A percentile compares a stretch with the other conserved stretches of the same genome.
phyloP scores from a whole-genome alignment of 176 grass and related monocot genomes.

The Cenchrus americanus region DNA sequence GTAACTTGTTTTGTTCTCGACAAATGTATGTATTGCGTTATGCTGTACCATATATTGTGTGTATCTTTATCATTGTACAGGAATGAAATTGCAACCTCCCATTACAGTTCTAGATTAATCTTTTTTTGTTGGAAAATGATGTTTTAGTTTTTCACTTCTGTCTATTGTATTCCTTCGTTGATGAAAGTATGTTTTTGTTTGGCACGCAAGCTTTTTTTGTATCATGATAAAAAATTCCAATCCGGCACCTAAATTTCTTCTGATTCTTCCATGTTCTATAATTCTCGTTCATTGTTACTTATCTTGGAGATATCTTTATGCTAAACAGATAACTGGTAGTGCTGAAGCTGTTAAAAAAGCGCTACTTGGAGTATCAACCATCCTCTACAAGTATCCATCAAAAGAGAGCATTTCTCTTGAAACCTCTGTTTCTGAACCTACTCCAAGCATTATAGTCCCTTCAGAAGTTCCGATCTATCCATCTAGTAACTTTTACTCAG shows the following conservation, averaged over 20 bases:
- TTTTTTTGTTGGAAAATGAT: not conserved
- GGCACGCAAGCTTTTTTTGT: not conserved
- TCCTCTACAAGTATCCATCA: slow-evolving; percentile 83
- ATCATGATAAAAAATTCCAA: slow-evolving; percentile 20
- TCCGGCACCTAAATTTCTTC: slow-evolving; percentile 1
- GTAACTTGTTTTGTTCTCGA: slow-evolving; percentile 23
- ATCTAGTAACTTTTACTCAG: slow-evolving; percentile 60
- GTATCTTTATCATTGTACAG: slow-evolving; percentile 2
- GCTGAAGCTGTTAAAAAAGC: slow-evolving; percentile 79
- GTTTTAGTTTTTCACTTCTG: slow-evolving; percentile 20
- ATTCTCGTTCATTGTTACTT: slow-evolving; percentile 22
- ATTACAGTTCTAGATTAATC: slow-evolving; percentile 19
- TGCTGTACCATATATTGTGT: slow-evolving; percentile 1
- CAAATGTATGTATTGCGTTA: slow-evolving; percentile 3
- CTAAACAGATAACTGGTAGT: slow-evolving; percentile 77
- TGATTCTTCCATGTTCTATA: slow-evolving; percentile 26
- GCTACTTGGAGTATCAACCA: slow-evolving; percentile 75
- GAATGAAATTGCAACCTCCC: not conserved
- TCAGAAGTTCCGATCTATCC: slow-evolving; percentile 85
- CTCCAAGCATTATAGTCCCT: slow-evolving; percentile 79
- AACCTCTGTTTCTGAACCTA: slow-evolving; percentile 67
- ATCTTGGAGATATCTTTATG: slow-evolving; percentile 36
- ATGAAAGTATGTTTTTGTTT: slow-evolving; percentile 15
- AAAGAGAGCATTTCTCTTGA: slow-evolving; percentile 90
- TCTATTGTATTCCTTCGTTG: slow-evolving; percentile 17